Evolutionary conservation across 1,284 basidiomycete genomes (phyloP).

Genomic region (Trichosporon coremiiforme): DNA sequence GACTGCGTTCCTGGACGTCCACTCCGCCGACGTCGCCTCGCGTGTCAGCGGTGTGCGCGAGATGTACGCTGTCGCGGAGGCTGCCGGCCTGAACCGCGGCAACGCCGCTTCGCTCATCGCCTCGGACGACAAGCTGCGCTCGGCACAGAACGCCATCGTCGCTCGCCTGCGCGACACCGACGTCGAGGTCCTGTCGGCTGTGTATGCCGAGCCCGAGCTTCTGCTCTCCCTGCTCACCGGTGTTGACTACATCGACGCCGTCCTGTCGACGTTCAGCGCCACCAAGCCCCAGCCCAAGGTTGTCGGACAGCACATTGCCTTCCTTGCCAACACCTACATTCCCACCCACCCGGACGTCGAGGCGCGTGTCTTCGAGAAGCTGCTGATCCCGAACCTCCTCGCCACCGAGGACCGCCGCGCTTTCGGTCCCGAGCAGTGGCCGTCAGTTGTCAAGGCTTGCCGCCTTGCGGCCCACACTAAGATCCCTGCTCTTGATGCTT

Average conservation of each 20-base stretch:
- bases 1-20: constrained; percentile 50
- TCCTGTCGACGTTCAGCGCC: constrained; percentile 59
- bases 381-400: constrained; percentile 73
- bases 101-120: constrained; percentile 27
- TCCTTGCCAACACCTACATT: constrained; percentile 63
- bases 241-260: constrained; percentile 59
- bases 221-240: constrained; percentile 61
- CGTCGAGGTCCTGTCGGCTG: constrained; percentile 63
- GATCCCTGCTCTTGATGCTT: constrained; percentile 20
- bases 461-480: constrained; percentile 26
- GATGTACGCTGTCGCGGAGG: constrained; percentile 40
- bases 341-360: constrained; percentile 50
- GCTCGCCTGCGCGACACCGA: constrained; percentile 69
- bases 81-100: constrained; percentile 21
- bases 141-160: constrained; percentile 53
- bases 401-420: constrained; percentile 70
- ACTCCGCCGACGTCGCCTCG: constrained; percentile 53
- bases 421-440: constrained; percentile 67
- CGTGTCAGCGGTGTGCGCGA: constrained; percentile 54
- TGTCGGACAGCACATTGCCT: constrained; percentile 63
- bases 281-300: constrained; percentile 56
- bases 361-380: constrained; percentile 62
- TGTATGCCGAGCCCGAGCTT: constrained; percentile 63
- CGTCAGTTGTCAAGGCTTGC: constrained; percentile 23
- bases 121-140: constrained; percentile 34